Base-by-base conservation (phyloP, 2,329 filamentous ascomycete species). In the Tolypocladium ophioglossoides region DNA sequence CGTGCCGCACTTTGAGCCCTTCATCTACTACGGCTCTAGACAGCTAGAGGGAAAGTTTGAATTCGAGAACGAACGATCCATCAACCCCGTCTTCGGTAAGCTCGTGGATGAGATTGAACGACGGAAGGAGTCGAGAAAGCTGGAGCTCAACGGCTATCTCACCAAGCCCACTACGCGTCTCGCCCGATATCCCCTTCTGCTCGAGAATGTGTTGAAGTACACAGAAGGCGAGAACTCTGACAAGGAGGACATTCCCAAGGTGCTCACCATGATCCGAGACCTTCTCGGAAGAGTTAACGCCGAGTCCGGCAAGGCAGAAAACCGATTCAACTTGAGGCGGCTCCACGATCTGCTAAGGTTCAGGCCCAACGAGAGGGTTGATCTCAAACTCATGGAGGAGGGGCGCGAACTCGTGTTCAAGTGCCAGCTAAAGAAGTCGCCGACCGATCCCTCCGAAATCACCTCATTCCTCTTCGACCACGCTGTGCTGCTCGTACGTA, bases 101-200 rank as follows among this genome's bases (percentile, higher is more conserved):
- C 96, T 97, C 62, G 94, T 97, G 30, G 94, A 99, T 60, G 91
- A 97, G 69, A 95, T 95, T 7, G 94, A 99, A 70, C 81, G 94
- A 55, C 82, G 95, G 62, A 96, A 96, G 69, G 94, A 99, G 70
- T 97, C 92, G 7, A 83, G 94, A 59, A 99, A 99, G 72, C 78
- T 99, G 49, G 94, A 99, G 70, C 77, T 99, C 56, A 99, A 99
- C 69, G 94, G 94, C 62, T 99, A 99, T 66, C 77, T 99, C 52
- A 99, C 94, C 10, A 99, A 99, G 71, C 94, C 94, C 1, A 99
- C 94, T 2, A 99, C 94, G 20, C 84, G 94, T 74, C 75, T 99
- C 64, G 94, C 94, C 44, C 84, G 94, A 70, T 99, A 99, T 69
- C 94, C 94, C 4, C 76, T 99, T 39, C 77, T 99, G 14, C 77